Conservation (phyloP, 2,329 filamentous ascomycete species). For the Ophiosphaerella korrae region DNA sequence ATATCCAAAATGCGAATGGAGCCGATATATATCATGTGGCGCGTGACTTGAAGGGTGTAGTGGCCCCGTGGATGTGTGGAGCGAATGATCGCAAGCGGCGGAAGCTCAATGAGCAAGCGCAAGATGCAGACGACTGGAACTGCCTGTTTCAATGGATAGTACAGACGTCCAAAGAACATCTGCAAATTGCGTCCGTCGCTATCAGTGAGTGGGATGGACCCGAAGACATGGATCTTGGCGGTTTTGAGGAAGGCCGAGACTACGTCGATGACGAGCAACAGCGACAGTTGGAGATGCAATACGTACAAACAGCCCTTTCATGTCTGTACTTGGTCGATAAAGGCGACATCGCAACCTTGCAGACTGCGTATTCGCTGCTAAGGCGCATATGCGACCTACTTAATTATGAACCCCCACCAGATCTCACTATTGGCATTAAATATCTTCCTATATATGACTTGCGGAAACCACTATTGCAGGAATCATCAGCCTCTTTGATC, state of each 20-base stretch:
- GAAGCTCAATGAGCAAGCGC: slow-evolving; percentile 47
- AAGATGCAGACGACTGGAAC: slow-evolving; percentile 65
- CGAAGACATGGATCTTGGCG: slow-evolving; percentile 70
- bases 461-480: slow-evolving; percentile 39
- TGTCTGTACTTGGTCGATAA: slow-evolving; percentile 70
- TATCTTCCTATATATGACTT: slow-evolving; percentile 51
- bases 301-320: slow-evolving; percentile 70
- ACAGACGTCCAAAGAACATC: slow-evolving; percentile 62
- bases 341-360: slow-evolving; percentile 62
- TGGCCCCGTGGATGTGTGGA: slow-evolving; percentile 76
- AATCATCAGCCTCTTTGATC: slow-evolving; percentile 41
- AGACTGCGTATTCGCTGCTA: slow-evolving; percentile 65
- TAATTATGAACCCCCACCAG: slow-evolving; percentile 62
- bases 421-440: slow-evolving; percentile 50
- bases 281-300: slow-evolving; percentile 65
- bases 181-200: slow-evolving; percentile 66
- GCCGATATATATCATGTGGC: slow-evolving; percentile 51
- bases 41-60: slow-evolving; percentile 69
- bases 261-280: slow-evolving; percentile 67
- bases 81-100: slow-evolving; percentile 62
- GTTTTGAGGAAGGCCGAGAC: slow-evolving; percentile 56
- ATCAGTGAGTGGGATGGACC: slow-evolving; percentile 77
- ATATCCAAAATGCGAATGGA: slow-evolving; percentile 19
- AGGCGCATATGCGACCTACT: slow-evolving; percentile 64
- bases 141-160: slow-evolving; percentile 71